These are phyloP conservation scores for Nakazawaea ambrosiae DNA, from an alignment of 805 yeast genomes.

Conservation along the genomic window DNA sequence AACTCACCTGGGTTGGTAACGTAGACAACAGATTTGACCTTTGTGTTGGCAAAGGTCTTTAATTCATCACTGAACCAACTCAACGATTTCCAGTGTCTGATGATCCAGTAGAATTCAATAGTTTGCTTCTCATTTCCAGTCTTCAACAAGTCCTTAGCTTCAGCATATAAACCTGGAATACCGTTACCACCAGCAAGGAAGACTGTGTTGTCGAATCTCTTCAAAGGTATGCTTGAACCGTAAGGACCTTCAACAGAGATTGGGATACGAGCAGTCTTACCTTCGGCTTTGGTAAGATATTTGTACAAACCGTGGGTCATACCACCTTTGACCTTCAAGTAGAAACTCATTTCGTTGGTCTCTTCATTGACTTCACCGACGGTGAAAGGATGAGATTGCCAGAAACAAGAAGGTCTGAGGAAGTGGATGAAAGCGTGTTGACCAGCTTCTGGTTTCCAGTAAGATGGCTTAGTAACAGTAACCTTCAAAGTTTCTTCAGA, in stretches of 20 bases:
- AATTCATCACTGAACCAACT: conserved; percentile 43
- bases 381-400: conserved; percentile 42
- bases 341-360: conserved; percentile 22
- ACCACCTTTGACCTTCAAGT: conserved; percentile 31
- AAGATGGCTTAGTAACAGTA: conserved; percentile 33
- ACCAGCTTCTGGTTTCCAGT: conserved; percentile 35
- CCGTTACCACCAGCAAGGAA: conserved; percentile 49
- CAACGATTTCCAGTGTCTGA: conserved; percentile 45
- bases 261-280: conserved; percentile 23
- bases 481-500: conserved; percentile 43
- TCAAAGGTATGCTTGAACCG: conserved; percentile 36
- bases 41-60: conserved; percentile 24
- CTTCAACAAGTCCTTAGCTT: conserved; percentile 25
- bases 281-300: conserved; percentile 18
- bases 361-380: conserved; percentile 19
- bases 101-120: conserved; percentile 55
- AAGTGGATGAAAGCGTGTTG: conserved; percentile 32
- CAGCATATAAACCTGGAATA: conserved; percentile 42
- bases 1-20: conserved; percentile 28
- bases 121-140: conserved; percentile 20
- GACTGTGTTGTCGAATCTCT: conserved; percentile 29
- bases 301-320: conserved; percentile 23
- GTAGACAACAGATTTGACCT: conserved; percentile 32
- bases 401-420: conserved; percentile 31
- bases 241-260: conserved; percentile 59